Conservation (phyloP, 129 eudicot species). For the Chrysanthemum makinoi region DNA sequence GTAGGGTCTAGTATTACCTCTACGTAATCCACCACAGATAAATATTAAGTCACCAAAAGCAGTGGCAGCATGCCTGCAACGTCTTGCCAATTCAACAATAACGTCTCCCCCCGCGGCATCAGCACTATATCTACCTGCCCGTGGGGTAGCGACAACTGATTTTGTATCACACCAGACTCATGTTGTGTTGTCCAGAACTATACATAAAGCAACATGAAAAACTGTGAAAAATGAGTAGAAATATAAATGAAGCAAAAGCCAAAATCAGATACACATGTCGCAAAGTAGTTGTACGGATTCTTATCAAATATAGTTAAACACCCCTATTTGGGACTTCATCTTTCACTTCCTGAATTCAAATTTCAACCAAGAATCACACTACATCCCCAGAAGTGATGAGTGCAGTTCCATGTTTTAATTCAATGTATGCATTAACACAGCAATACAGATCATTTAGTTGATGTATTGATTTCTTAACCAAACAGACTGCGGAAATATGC, state of each 20-base stretch:
- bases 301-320: too few species aligned
- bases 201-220: constrained; percentile 22
- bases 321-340: too few species aligned
- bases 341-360: too few species aligned
- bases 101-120: too few species aligned
- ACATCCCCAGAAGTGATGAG: too few species aligned
- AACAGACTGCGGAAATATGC: too few species aligned
- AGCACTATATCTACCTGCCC: constrained; percentile 92
- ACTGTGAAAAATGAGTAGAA: neutral
- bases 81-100: constrained; percentile 85
- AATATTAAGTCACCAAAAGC: constrained; percentile 87
- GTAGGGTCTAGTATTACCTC: constrained; percentile 56
- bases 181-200: constrained; percentile 97
- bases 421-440: too few species aligned
- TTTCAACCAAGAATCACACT: too few species aligned
- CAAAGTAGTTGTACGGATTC: neutral
- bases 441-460: too few species aligned
- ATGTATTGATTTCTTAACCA: too few species aligned
- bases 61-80: constrained; percentile 96
- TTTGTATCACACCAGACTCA: constrained; percentile 99
- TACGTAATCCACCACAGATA: constrained; percentile 95
- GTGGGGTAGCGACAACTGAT: constrained; percentile 84
- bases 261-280: neutral
- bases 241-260: neutral
- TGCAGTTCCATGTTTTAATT: too few species aligned